Evolutionary conservation across 208 protist species (phyloP).

Genomic region (Trypanosoma congolense): DNA sequence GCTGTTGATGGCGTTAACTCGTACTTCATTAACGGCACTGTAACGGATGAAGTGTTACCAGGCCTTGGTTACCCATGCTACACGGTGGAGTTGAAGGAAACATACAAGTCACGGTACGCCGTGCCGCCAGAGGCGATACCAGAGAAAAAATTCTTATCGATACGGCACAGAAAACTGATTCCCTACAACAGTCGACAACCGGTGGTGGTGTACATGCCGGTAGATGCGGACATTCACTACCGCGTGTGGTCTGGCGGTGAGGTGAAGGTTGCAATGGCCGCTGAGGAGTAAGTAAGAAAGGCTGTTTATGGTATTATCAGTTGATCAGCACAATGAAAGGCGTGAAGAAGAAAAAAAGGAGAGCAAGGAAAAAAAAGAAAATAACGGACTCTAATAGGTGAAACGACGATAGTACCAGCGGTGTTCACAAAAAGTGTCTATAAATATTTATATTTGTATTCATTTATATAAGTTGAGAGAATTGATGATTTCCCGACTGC

Average conservation of each 20-base stretch:
- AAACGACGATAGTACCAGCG: too few species aligned
- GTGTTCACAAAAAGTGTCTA: too few species aligned
- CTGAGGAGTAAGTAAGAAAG: constrained; percentile 11
- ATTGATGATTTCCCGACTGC: not conserved
- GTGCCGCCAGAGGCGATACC: constrained; percentile 14
- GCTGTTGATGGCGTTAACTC: constrained; percentile 26
- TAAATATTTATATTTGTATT: not conserved
- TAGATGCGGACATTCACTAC: constrained; percentile 57
- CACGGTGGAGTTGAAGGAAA: constrained; percentile 29
- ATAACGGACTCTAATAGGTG: too few species aligned
- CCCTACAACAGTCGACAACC: constrained; percentile 44
- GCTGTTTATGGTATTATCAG: too few species aligned
- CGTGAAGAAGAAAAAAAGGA: not conserved
- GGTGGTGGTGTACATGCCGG: constrained; percentile 63
- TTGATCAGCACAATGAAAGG: too few species aligned
- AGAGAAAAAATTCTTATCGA: constrained; percentile 34
- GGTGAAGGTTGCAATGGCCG: constrained; percentile 19
- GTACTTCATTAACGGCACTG: constrained; percentile 20
- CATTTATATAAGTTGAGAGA: not conserved
- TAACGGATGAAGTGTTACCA: constrained; percentile 18
- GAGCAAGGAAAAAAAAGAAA: not conserved
- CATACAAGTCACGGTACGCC: constrained; percentile 1
- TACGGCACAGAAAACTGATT: constrained; percentile 29
- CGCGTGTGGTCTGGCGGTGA: constrained; percentile 42
- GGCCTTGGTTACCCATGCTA: constrained; percentile 33